phyloP scores from a whole-genome alignment of 768 basidiomycete genomes.

The Naganishia vaughanmartiniae region DNA sequence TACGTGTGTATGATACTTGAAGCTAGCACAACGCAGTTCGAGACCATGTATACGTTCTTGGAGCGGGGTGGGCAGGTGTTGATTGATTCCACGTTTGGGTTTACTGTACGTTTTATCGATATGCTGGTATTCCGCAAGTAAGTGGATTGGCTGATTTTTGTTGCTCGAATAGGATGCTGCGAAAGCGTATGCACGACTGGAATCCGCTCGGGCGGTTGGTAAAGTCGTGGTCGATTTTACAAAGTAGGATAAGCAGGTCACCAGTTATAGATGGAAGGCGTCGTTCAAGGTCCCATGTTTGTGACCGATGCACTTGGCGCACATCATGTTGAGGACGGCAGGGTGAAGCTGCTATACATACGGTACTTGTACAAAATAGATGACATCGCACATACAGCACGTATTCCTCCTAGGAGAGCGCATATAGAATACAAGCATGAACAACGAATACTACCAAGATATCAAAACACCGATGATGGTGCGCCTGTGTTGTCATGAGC shows the following conservation, averaged over 20 bases:
- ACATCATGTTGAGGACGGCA: too few relatives aligned
- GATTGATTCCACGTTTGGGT: conserved; percentile 34
- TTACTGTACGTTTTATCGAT: conserved; percentile 32
- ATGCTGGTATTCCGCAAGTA: not conserved
- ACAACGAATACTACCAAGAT: not conserved
- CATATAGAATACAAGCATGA: not conserved
- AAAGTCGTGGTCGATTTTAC: conserved; percentile 61
- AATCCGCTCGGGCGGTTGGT: conserved; percentile 62
- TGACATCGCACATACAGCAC: not conserved
- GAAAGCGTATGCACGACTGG: conserved; percentile 64
- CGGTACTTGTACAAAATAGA: not conserved
- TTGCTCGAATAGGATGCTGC: conserved; percentile 54
- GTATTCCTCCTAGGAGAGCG: not conserved
- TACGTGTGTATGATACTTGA: conserved; percentile 36
- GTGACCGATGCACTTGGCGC: too few relatives aligned
- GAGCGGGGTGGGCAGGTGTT: conserved; percentile 32
- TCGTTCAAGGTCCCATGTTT: too few relatives aligned
- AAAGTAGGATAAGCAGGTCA: not conserved
- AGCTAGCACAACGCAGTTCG: conserved; percentile 29
- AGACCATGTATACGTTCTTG: conserved; percentile 34
- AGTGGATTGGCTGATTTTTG: not conserved
- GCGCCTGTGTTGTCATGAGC: not conserved
- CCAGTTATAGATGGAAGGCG: not conserved
- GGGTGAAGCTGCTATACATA: too few relatives aligned
- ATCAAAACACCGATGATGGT: not conserved